Conservation (phyloP, 2,329 filamentous ascomycete species). For the Aspergillus aculeatus region DNA sequence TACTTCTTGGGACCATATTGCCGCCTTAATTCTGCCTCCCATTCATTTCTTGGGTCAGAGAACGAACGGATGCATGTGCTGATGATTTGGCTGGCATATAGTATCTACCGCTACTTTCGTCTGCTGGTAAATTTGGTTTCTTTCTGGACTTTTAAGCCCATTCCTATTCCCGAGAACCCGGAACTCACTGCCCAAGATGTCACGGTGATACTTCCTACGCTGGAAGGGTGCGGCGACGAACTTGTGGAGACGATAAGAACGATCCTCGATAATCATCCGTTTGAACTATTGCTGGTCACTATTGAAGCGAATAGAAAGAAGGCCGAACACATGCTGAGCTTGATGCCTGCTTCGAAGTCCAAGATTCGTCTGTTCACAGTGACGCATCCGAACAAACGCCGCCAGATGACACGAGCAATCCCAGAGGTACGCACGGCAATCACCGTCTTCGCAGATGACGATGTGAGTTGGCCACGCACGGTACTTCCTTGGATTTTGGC, state of each 20-base stretch:
- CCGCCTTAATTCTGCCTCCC: background rate
- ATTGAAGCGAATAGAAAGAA: conserved; percentile 74
- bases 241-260: conserved; percentile 72
- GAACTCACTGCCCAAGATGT: conserved; percentile 78
- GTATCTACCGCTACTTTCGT: conserved; percentile 83
- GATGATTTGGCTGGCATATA: conserved; percentile 39
- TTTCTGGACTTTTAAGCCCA: conserved; percentile 84
- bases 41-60: background rate
- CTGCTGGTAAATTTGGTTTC: conserved; percentile 80
- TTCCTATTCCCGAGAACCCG: conserved; percentile 78
- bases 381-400: conserved; percentile 87
- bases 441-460: conserved; percentile 91
- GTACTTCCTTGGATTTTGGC: conserved; percentile 89
- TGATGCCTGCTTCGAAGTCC: conserved; percentile 58
- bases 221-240: conserved; percentile 82
- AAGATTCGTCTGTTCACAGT: conserved; percentile 74
- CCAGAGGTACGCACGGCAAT: conserved; percentile 79
- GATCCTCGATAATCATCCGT: conserved; percentile 55
- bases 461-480: conserved; percentile 86
- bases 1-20: conserved; percentile 9
- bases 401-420: conserved; percentile 88
- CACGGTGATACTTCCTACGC: conserved; percentile 89
- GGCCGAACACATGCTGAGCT: conserved; percentile 60
- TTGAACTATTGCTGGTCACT: conserved; percentile 79
- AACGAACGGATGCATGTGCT: conserved; percentile 5